Base-by-base conservation (phyloP, 768 basidiomycete species). In the Collybia sp. region DNA sequence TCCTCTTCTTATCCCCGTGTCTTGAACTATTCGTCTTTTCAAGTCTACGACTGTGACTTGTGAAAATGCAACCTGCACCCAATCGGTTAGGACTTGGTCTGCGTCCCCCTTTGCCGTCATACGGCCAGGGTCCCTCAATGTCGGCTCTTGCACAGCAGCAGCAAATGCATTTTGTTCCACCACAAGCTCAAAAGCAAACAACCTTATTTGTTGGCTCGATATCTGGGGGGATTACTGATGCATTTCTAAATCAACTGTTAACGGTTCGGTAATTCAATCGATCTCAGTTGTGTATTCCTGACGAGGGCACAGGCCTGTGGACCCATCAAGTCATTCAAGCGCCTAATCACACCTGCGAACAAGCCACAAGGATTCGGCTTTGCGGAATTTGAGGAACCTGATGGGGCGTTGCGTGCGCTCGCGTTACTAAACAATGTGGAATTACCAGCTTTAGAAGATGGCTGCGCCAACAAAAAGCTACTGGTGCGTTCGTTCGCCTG, bases 281-380 rank as follows among this genome's bases (percentile, higher is more conserved):
- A 20, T 42, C 12, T 40, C 11, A 19, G 45, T 47, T 32, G 37
- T 44, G 20, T 6, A 25, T 30, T 40, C 13, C 46, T 18, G 25
- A 40, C 35, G 46, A 12, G 2, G 25, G 39, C 30, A 11, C 16
- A 97, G 94, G 84, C 93, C 20, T 97, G 93, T 56, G 96, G 96
- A 12, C 80, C 84, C 3, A 72, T 97, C 49, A 82, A 83, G 49
- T 91, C 89, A 1, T 89, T 99, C 69, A 97, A 94, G 56, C 85
- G 94, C 12, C 82, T 94, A 17, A 88, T 90, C 39, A 94, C 93
- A 1, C 90, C 93, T 18, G 84, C 88, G 13, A 91, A 94, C 58
- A 91, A 94, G 63, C 88, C 94, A 5, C 90, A 94, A 70, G 93
- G 92, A 2, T 98, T 98, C 60, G 96, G 94, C 9, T 99, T 98